Percentiles rank a stretch among this genome's conserved stretches.
Evolutionary conservation across 257 asterid genomes (phyloP).

Genomic region (Petrea volubilis): DNA sequence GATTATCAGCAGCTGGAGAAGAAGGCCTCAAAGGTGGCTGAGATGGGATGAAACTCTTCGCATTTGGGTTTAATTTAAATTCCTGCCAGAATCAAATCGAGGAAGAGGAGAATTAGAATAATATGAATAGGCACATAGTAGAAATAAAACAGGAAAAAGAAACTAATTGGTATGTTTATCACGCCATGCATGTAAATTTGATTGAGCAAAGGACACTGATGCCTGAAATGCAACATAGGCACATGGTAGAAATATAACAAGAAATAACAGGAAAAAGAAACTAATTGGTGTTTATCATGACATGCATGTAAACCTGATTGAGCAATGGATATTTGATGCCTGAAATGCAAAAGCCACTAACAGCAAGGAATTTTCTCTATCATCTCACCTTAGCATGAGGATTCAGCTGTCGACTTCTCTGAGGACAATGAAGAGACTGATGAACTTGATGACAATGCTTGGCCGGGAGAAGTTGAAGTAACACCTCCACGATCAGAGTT

Average conservation of each 20-base stretch:
- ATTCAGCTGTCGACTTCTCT: constrained; percentile 82
- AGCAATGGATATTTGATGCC: not conserved
- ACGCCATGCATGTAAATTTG: too few relatives aligned
- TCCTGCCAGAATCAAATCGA: constrained; percentile 56
- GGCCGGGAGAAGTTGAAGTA: constrained; percentile 65
- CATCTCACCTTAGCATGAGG: constrained; percentile 88
- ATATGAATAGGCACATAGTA: not conserved
- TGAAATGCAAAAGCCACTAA: constrained; percentile 1
- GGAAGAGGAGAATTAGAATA: constrained; percentile 19
- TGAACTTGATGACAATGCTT: constrained; percentile 80
- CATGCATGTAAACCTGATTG: not conserved
- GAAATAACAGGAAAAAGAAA: too few relatives aligned
- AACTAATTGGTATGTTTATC: too few relatives aligned
- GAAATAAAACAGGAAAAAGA: not conserved
- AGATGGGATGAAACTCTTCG: constrained; percentile 79
- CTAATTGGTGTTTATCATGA: not conserved
- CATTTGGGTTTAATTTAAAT: constrained; percentile 86
- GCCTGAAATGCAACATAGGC: too few relatives aligned
- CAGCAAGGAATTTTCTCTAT: not conserved
- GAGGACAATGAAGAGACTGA: constrained; percentile 84
- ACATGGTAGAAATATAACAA: too few relatives aligned
- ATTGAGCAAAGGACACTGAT: too few relatives aligned
- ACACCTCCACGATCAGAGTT: constrained; percentile 71
- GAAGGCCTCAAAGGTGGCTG: constrained; percentile 72
- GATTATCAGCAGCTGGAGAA: constrained; percentile 77